These are phyloP conservation scores for Amphichorda felina DNA, from an alignment of 2,329 filamentous ascomycete species.

Conservation along the genomic window DNA sequence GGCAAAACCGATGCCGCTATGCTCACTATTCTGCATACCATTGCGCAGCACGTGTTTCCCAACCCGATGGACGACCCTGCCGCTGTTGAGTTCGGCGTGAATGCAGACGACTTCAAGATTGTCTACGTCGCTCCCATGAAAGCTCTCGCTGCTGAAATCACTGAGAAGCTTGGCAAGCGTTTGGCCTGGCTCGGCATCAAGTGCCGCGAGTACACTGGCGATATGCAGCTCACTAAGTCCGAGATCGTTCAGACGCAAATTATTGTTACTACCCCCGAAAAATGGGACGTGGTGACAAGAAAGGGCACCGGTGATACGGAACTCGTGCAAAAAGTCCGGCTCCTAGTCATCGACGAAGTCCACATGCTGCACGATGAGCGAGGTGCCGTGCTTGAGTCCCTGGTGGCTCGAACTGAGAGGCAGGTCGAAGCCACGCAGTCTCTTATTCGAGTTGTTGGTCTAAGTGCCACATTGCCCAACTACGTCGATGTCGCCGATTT, in stretches of 20 bases:
- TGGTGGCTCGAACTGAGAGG: slow-evolving; percentile 87
- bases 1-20: slow-evolving; percentile 98
- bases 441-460: slow-evolving; percentile 86
- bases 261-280: slow-evolving; percentile 96
- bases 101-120: slow-evolving; percentile 86
- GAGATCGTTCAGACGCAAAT: slow-evolving; percentile 96
- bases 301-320: slow-evolving; percentile 97
- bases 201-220: slow-evolving; percentile 88
- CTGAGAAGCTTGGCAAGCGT: slow-evolving; percentile 83
- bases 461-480: slow-evolving; percentile 93
- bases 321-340: slow-evolving; percentile 88
- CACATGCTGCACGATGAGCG: slow-evolving; percentile 99
- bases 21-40: slow-evolving; percentile 85
- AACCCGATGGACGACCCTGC: slow-evolving; percentile 64
- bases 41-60: slow-evolving; percentile 74
- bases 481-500: slow-evolving; percentile 97
- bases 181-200: slow-evolving; percentile 89
- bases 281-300: slow-evolving; percentile 96
- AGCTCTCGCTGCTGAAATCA: slow-evolving; percentile 90
- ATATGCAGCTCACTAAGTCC: slow-evolving; percentile 96
- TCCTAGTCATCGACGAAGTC: slow-evolving; percentile 96
- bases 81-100: slow-evolving; percentile 70
- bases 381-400: slow-evolving; percentile 87
- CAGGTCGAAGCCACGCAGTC: slow-evolving; percentile 98
- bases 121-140: slow-evolving; percentile 99